Base-by-base conservation (phyloP, 2,329 filamentous ascomycete genomes). In the Emericellopsis cladophorae region DNA sequence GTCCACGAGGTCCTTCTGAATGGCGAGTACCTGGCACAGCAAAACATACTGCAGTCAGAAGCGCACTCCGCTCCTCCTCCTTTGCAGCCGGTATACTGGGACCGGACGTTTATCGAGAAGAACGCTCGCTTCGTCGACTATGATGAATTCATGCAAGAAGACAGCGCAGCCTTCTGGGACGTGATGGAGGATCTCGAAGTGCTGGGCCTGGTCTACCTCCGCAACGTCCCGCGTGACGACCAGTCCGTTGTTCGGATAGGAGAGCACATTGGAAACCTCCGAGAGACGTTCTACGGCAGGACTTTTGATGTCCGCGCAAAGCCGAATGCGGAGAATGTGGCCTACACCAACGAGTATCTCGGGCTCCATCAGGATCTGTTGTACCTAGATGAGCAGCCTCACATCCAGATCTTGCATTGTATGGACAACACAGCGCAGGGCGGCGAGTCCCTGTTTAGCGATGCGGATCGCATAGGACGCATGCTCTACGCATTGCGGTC, bases 301-400 rank as follows among this genome's bases (percentile, higher is more conserved):
- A 94, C 87, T 0, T 96, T 89, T 79, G 84, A 95, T 59, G 90
- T 96, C 11, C 76, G 79, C 41, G 86, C 81, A 4, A 82, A 93
- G 40, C 81, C 83, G 2, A 59, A 85, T 42, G 86, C 89, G 21
- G 88, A 90, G 55, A 96, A 96, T 56, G 84, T 95, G 4, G 90
- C 92, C 9, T 88, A 96, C 62, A 95, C 90, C 1, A 81, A 74
- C 53, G 72, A 81, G 38, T 81, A 80, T 53, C 76, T 96, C 2
- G 85, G 84, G 14, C 79, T 95, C 37, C 92, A 98, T 63, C 92
- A 95, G 76, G 92, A 96, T 56, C 72, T 96, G 33, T 70, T 95
- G 42, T 96, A 96, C 62, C 81, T 92, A 61, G 65, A 73, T 12
- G 75, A 85, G 39, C 79, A 85, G 3, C 90, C 90, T 0, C 78